A percentile compares a stretch with the other conserved stretches of the same genome.
These are phyloP conservation scores for Tephrocybe rancida DNA, from an alignment of 768 basidiomycete species.

Conservation along the genomic window DNA sequence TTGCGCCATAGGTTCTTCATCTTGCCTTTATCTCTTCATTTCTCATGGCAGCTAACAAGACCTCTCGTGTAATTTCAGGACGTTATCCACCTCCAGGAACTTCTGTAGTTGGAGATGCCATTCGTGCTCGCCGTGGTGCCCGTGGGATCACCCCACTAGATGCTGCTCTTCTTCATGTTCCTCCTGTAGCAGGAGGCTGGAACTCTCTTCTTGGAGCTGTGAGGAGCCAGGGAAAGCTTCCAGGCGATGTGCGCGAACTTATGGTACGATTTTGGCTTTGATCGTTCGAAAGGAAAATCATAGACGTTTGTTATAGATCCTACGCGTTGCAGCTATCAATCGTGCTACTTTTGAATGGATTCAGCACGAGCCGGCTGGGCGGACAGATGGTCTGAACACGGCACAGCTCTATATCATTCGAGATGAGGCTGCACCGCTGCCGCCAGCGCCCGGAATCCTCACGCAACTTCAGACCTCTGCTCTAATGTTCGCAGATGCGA, in stretches of 20 bases:
- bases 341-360: slow-evolving; percentile 58
- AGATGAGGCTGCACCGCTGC: slow-evolving; percentile 43
- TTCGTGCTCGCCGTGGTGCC: slow-evolving; percentile 48
- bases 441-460: slow-evolving; percentile 41
- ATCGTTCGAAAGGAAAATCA: neutral
- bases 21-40: neutral
- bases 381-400: slow-evolving; percentile 50
- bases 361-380: slow-evolving; percentile 54
- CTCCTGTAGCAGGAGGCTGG: slow-evolving; percentile 51
- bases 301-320: slow-evolving; percentile 34
- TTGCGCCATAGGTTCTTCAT: neutral
- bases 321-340: slow-evolving; percentile 53
- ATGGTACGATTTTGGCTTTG: slow-evolving; percentile 36
- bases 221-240: slow-evolving; percentile 47
- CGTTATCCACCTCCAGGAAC: slow-evolving; percentile 44
- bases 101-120: slow-evolving; percentile 48
- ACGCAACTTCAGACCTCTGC: slow-evolving; percentile 52
- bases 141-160: slow-evolving; percentile 54
- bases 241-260: slow-evolving; percentile 50
- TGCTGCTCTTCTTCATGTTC: slow-evolving; percentile 49
- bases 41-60: slow-evolving; percentile 11
- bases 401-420: slow-evolving; percentile 59
- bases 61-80: slow-evolving; percentile 46
- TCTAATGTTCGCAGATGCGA: slow-evolving; percentile 60
- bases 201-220: slow-evolving; percentile 52